Conservation (phyloP, 768 basidiomycete genomes). For the Termitomyces sp. region DNA sequence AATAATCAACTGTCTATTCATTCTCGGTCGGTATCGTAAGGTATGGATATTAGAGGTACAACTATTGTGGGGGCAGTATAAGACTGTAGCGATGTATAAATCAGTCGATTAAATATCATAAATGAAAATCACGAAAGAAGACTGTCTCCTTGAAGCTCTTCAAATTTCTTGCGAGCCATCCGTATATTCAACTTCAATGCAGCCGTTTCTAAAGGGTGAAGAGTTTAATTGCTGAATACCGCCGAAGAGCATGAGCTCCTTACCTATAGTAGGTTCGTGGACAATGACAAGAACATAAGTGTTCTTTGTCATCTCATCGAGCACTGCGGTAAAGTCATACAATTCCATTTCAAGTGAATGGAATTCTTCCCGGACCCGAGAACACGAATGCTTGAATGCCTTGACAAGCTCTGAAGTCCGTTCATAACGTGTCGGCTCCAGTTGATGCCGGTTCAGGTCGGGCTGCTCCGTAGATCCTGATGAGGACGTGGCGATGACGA, state of each 20-base stretch:
- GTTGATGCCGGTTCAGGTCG: constrained; percentile 33
- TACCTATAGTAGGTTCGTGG: constrained; percentile 85
- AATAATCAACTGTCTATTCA: not conserved
- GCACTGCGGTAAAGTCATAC: constrained; percentile 78
- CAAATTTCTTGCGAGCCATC: constrained; percentile 82
- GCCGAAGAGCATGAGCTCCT: not conserved
- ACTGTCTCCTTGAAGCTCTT: constrained; percentile 79
- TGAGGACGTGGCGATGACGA: constrained; percentile 86
- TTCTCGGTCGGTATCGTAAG: not conserved
- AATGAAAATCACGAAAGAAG: constrained; percentile 27
- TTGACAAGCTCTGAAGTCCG: constrained; percentile 93
- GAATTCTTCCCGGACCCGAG: constrained; percentile 81
- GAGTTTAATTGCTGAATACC: not conserved
- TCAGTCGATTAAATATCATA: not conserved
- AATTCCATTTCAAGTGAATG: constrained; percentile 84
- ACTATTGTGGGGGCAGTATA: constrained; percentile 1
- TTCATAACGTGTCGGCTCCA: constrained; percentile 74
- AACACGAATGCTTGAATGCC: constrained; percentile 89
- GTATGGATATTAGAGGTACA: constrained; percentile 3
- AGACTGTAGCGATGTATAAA: constrained; percentile 6
- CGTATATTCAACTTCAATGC: constrained; percentile 85
- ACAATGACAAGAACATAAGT: constrained; percentile 90
- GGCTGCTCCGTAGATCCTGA: constrained; percentile 17
- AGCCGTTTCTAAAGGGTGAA: constrained; percentile 62
- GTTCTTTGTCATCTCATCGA: constrained; percentile 90